Evolutionary conservation across 768 basidiomycete species (phyloP), one percentile per base, ranked within the genome.

Genomic region (Termitomyces sp.): DNA sequence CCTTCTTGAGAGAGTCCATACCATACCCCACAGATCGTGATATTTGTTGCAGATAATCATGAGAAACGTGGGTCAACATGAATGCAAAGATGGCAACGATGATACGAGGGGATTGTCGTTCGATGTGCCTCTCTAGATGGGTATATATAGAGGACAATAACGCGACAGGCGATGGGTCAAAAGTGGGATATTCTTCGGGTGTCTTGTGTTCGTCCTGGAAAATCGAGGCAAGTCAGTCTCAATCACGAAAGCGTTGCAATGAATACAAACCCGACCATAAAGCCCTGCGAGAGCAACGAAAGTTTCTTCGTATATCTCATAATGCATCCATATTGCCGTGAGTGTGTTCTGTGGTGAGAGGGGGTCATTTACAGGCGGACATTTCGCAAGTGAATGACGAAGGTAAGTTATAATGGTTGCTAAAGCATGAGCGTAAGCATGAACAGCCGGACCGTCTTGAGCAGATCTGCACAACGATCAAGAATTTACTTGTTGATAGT

Each of bases 381-480:
- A 75, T 40, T 66, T 60, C 31, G 79, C 72, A 12, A 88, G 69
- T 3, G 66, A 68, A 20, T 79, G 73, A n/a, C 85, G 81, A 38
- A 89, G 69, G 64, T 77, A 81, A 4, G 74, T 70, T 1, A 89
- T 72, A 3, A 83, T 76, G 0, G 82, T 82, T 2, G 87, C 84
- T 4, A 91, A 74, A 0, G 84, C 78, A 69, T 92, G 88, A 0
- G 83, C 80, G 64, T 91, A 86, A 3, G 90, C 85, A 67, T 89
- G 84, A 15, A 85, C 74, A 9, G 84, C 84, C 6, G 87, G 78
- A 8, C 80, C 82, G 60, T 79, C 78, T 49, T 71, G 75, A 9
- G 76, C 71, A 61, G 75, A 79, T 64, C 83, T 86, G 56, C 8
- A 38, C 50, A 40, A 62, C 57, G 31, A 56, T 65, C 8, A 57